Percentiles rank a stretch among this genome's conserved stretches.
phyloP scores from a whole-genome alignment of 2,329 filamentous ascomycete species.

The Diaporthe sp. region DNA sequence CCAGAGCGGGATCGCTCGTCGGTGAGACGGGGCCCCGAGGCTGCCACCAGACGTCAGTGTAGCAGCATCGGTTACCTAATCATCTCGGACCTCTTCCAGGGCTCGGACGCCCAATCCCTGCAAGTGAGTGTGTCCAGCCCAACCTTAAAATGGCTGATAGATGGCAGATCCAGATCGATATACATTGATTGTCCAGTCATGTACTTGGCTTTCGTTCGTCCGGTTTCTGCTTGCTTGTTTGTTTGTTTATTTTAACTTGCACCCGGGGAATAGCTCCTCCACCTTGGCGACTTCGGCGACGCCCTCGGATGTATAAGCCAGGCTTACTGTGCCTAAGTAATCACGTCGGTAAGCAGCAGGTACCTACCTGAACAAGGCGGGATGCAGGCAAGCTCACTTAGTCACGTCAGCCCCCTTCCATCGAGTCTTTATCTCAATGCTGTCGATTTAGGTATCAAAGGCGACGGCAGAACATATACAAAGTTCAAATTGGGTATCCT shows the following conservation, averaged over 20 bases:
- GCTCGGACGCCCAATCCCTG: background rate
- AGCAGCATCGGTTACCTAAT: conserved; percentile 28
- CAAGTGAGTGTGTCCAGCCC: background rate
- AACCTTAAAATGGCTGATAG: background rate
- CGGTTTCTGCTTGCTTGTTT: background rate
- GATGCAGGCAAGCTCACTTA: background rate
- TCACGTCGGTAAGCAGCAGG: background rate
- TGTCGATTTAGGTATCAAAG: background rate
- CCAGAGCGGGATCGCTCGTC: background rate
- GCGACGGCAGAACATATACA: background rate
- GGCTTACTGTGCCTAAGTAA: background rate
- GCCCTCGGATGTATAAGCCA: background rate
- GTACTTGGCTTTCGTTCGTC: background rate
- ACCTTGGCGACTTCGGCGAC: background rate
- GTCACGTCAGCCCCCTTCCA: background rate
- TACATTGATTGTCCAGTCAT: background rate
- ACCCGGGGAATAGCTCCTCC: background rate
- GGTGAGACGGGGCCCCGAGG: conserved; percentile 18
- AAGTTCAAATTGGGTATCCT: conserved; percentile 34
- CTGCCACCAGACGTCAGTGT: conserved; percentile 22
- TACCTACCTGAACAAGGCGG: background rate
- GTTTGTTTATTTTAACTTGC: background rate
- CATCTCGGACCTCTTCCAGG: background rate
- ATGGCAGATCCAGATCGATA: background rate
- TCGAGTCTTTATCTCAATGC: background rate